Conservation (phyloP, 2,329 filamentous ascomycete species). For the Trichoderma koningii region DNA sequence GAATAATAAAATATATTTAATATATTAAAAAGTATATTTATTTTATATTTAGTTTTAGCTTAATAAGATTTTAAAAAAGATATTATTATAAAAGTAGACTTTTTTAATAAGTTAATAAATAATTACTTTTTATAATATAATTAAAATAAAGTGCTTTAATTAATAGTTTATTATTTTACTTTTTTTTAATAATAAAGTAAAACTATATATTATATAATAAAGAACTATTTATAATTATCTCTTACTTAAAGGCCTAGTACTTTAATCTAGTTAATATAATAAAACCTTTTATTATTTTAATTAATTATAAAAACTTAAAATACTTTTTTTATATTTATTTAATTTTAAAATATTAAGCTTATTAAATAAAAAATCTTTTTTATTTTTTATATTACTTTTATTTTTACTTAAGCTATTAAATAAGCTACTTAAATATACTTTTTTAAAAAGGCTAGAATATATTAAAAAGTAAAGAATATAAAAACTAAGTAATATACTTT, state of each 20-base stretch:
- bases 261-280: background rate
- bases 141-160: background rate
- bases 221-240: no score
- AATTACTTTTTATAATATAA: background rate
- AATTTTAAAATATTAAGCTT: background rate
- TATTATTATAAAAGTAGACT: background rate
- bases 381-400: background rate
- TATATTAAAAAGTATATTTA: background rate
- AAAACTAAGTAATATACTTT: background rate
- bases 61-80: background rate
- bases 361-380: background rate
- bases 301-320: conserved; percentile 5
- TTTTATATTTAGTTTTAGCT: background rate
- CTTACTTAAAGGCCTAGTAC: background rate
- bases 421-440: no score
- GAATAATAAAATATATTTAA: background rate
- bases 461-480: no score
- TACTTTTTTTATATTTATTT: background rate
- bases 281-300: background rate
- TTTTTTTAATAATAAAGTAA: background rate
- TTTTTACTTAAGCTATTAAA: no score
- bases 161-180: background rate
- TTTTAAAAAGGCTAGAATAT: no score
- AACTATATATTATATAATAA: conserved; percentile 17
- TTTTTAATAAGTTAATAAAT: background rate